phyloP scores from a whole-genome alignment of 768 basidiomycete species.

The Sporobolomyces pararoseus region DNA sequence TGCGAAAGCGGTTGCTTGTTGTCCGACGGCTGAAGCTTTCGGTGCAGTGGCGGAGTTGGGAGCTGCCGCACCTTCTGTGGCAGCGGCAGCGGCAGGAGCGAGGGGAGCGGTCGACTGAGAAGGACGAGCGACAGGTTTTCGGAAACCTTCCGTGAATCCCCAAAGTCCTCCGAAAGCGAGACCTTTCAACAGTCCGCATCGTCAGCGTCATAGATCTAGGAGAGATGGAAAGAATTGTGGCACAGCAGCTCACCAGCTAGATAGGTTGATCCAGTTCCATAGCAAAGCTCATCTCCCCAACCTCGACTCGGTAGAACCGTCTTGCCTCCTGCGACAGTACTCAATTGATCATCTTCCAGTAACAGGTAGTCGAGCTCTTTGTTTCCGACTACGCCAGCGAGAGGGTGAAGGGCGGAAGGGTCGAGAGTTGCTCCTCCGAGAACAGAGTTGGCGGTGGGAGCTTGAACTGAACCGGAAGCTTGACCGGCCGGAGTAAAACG shows the following conservation, averaged over 20 bases:
- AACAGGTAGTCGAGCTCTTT: slow-evolving; percentile 76
- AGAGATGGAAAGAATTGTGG: not conserved
- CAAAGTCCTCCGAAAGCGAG: slow-evolving; percentile 89
- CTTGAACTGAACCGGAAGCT: slow-evolving; percentile 33
- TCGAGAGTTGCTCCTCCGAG: slow-evolving; percentile 77
- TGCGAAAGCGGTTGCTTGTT: slow-evolving; percentile 29
- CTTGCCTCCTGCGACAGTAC: slow-evolving; percentile 77
- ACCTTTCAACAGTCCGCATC: too few relatives aligned
- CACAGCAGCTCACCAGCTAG: slow-evolving; percentile 69
- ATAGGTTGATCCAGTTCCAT: slow-evolving; percentile 98
- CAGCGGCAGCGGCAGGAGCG: slow-evolving; percentile 5
- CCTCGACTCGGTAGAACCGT: slow-evolving; percentile 92
- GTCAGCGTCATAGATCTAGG: too few relatives aligned
- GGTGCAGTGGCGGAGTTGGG: slow-evolving; percentile 24
- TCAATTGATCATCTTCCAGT: slow-evolving; percentile 94
- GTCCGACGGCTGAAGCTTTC: slow-evolving; percentile 44
- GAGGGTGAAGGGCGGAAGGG: slow-evolving; percentile 85
- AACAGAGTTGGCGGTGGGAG: slow-evolving; percentile 78
- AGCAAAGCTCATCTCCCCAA: slow-evolving; percentile 98
- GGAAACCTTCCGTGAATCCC: slow-evolving; percentile 91
- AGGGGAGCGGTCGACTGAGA: slow-evolving; percentile 19
- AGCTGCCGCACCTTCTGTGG: slow-evolving; percentile 14
- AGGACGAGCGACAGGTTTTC: slow-evolving; percentile 57
- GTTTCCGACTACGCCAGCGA: slow-evolving; percentile 86
- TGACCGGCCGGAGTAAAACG: slow-evolving; percentile 38